These are phyloP conservation scores for Ophiostoma piceae DNA, from an alignment of 2,329 filamentous ascomycete species.

Conservation along the genomic window DNA sequence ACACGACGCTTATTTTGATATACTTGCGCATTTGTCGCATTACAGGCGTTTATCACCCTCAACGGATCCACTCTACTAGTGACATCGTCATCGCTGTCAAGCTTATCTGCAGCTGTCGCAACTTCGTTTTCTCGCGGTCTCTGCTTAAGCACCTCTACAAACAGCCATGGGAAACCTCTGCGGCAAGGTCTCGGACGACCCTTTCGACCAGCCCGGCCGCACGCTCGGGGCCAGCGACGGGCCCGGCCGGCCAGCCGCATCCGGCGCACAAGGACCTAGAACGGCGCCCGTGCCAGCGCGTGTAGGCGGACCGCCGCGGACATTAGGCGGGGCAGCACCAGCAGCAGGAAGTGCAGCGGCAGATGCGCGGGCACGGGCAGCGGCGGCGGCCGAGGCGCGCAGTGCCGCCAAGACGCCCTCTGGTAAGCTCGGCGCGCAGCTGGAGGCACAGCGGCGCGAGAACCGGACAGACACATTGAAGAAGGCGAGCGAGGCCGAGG, in stretches of 20 bases:
- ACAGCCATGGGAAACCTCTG: constrained; percentile 76
- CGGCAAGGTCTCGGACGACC: constrained; percentile 61
- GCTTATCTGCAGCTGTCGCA: neutral
- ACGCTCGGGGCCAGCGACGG: constrained; percentile 50
- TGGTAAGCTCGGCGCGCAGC: constrained; percentile 64
- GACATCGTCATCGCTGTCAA: neutral
- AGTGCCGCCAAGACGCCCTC: constrained; percentile 47
- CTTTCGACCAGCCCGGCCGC: constrained; percentile 68
- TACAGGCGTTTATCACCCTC: too few relatives aligned
- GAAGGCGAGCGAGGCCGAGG: constrained; percentile 61
- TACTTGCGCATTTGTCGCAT: neutral
- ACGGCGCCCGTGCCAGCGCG: constrained; percentile 48
- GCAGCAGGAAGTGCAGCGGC: constrained; percentile 38
- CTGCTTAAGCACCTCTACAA: too few relatives aligned
- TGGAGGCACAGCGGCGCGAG: constrained; percentile 72
- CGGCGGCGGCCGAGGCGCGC: constrained; percentile 63
- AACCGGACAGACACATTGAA: constrained; percentile 63
- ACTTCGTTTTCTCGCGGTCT: neutral
- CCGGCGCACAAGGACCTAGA: constrained; percentile 37
- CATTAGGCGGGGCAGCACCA: constrained; percentile 53
- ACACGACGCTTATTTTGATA: neutral
- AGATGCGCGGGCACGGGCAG: constrained; percentile 68
- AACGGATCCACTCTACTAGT: neutral
- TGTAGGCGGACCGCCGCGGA: constrained; percentile 54
- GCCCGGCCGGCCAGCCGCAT: constrained; percentile 28